phyloP scores from a whole-genome alignment of 2,329 filamentous ascomycete species.

The Canariomyces notabilis region DNA sequence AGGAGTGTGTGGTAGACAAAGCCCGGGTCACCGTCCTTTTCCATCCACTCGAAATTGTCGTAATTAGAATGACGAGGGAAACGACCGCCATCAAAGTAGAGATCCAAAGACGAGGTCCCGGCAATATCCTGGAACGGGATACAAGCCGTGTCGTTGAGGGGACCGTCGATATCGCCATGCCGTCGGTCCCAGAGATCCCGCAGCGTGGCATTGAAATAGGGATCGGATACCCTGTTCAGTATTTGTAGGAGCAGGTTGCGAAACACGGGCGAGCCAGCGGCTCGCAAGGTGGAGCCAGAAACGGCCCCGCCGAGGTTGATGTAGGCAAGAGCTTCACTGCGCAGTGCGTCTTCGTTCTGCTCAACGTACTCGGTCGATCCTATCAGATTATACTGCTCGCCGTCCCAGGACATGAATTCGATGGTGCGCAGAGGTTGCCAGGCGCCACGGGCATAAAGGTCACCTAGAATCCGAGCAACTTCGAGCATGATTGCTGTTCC shows the following conservation, averaged over 20 bases:
- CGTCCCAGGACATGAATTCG: constrained; percentile 96
- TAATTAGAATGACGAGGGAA: constrained; percentile 80
- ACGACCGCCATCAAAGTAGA: constrained; percentile 64
- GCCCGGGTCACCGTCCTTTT: constrained; percentile 70
- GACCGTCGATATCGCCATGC: constrained; percentile 56
- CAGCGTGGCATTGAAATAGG: constrained; percentile 65
- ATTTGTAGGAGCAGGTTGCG: constrained; percentile 66
- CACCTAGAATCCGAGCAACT: constrained; percentile 77
- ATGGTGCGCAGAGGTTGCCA: constrained; percentile 94
- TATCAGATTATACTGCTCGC: constrained; percentile 84
- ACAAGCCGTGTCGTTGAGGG: constrained; percentile 76
- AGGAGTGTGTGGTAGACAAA: constrained; percentile 78
- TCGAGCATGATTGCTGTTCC: constrained; percentile 91
- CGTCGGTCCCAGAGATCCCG: constrained; percentile 69
- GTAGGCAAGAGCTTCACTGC: constrained; percentile 74
- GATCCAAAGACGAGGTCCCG: constrained; percentile 80
- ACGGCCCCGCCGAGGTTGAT: constrained; percentile 87
- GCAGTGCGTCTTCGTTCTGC: constrained; percentile 67
- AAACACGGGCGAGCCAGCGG: constrained; percentile 76
- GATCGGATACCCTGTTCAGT: constrained; percentile 70
- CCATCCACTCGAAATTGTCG: constrained; percentile 85
- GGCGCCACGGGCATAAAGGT: constrained; percentile 61
- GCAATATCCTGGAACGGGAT: constrained; percentile 88
- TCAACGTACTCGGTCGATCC: constrained; percentile 96
- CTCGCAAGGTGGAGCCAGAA: constrained; percentile 67